Evolutionary conservation across 768 basidiomycete species (phyloP), one percentile per base, ranked within the genome.

Genomic region (Naganishia randhawae): DNA sequence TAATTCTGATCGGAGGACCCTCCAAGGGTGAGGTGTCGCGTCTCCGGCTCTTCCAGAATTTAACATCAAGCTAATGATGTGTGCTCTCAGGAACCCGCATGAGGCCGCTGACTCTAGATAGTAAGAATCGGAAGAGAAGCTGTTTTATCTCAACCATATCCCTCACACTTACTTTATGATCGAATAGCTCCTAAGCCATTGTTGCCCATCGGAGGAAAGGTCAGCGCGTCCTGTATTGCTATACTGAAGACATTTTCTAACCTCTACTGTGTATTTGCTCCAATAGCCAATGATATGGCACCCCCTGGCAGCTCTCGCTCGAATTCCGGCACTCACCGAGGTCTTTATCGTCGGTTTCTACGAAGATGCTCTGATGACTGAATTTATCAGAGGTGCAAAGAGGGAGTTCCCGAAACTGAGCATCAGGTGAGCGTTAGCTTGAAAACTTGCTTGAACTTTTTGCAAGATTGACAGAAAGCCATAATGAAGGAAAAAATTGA

Each of bases 271-370:
- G 19, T 14, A 25, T 54, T 19, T 16, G 19, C 25, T n/a, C 25
- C 22, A 9, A 19, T 69, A 78, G 68, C 75, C 81, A 9, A 81
- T 82, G 77, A 77, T 82, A 70, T 83, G 81, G 80, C 82, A 83
- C 71, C 80, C 80, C 14, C 74, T 82, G 32, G 74, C 78, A 22
- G 80, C 82, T 9, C 78, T 82, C 27, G 77, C 80, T 29, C 77
- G 78, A 50, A 78, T 82, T 27, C 75, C 76, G 3, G 78, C 76
- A 1, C 71, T 82, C 11, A 74, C 70, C 53, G 82, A 82, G 62
- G 77, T 82, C 31, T 72, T 80, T 65, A 78, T 82, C 69, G 80
- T 82, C 67, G 81, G 81, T 0, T 82, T 81, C 72, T 82, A 82
- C 74, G 81, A 81, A 63, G 82, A 83, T 69, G 66, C 74, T 0